A percentile compares a stretch with the other conserved stretches of the same genome.
Conservation (phyloP, 2,329 filamentous ascomycete genomes). For the Byssoonygena ceratinophila region DNA sequence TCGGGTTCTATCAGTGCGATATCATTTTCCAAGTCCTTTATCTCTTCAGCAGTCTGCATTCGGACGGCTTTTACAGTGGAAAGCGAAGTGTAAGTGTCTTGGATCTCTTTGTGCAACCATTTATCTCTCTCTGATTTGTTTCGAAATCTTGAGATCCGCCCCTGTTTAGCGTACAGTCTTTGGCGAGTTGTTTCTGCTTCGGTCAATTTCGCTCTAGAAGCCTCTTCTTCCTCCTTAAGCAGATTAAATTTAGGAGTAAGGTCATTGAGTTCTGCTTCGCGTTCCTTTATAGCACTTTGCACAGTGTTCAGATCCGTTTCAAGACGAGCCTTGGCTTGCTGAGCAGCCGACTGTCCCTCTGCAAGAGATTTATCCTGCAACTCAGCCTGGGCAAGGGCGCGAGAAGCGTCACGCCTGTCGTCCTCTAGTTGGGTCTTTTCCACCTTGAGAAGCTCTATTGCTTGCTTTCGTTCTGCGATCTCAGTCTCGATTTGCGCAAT, state of each 20-base stretch:
- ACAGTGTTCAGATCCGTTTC: constrained; percentile 62
- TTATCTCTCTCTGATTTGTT: constrained; percentile 81
- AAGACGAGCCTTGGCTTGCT: constrained; percentile 61
- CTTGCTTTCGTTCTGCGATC: constrained; percentile 67
- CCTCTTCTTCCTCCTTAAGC: constrained; percentile 61
- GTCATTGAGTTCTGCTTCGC: constrained; percentile 63
- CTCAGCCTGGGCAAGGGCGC: constrained; percentile 72
- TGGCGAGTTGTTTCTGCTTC: constrained; percentile 63
- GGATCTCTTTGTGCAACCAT: constrained; percentile 69
- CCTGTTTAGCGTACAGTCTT: constrained; percentile 84
- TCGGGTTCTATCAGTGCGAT: constrained; percentile 64
- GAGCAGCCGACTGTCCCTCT: constrained; percentile 70
- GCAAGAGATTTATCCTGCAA: constrained; percentile 69
- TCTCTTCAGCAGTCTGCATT: constrained; percentile 75
- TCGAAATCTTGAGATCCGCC: constrained; percentile 72
- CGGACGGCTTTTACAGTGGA: constrained; percentile 73
- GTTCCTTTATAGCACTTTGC: constrained; percentile 60
- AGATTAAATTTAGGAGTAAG: constrained; percentile 68
- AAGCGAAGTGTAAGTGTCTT: constrained; percentile 65
- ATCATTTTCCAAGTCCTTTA: constrained; percentile 56
- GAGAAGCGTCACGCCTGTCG: constrained; percentile 72
- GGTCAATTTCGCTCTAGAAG: constrained; percentile 60
- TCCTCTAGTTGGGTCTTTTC: constrained; percentile 82
- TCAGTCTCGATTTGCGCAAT: constrained; percentile 66
- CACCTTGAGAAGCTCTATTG: constrained; percentile 72